Evolutionary conservation across 139 green algal genomes (phyloP).

Genomic region (Chlorella sp.): DNA sequence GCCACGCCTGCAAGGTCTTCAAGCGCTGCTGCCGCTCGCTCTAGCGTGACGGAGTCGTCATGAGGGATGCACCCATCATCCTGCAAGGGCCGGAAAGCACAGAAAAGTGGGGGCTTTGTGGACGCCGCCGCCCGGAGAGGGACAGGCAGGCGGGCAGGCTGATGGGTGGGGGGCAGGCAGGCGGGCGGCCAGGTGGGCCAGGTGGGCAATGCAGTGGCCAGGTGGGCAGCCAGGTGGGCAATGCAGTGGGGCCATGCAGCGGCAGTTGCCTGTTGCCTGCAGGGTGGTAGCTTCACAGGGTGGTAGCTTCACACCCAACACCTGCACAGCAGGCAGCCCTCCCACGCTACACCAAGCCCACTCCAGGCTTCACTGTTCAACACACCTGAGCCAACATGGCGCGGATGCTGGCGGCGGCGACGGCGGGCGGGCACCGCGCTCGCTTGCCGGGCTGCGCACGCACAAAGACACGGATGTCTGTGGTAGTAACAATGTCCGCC

Average conservation of each 20-base stretch:
- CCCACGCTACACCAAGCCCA: neutral
- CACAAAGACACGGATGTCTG: neutral
- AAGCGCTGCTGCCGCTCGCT: neutral
- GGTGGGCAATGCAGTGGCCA: too few species aligned
- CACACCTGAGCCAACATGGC: slow-evolving; percentile 6
- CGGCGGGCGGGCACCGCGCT: neutral
- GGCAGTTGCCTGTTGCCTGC: neutral
- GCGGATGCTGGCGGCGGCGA: slow-evolving; percentile 2
- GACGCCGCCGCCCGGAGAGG: too few species aligned
- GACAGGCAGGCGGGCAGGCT: too few species aligned
- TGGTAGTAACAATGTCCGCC: neutral
- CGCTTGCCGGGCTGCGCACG: neutral
- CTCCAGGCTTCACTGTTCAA: neutral
- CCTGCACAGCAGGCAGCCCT: neutral
- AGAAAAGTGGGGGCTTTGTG: too few species aligned
- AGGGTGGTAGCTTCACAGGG: neutral
- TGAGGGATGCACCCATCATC: neutral
- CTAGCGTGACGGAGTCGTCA: neutral
- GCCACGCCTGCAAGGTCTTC: neutral
- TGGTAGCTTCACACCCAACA: neutral
- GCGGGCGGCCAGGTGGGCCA: neutral
- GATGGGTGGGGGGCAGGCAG: neutral
- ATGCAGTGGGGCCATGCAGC: neutral
- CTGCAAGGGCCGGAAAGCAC: neutral
- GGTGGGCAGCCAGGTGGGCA: too few species aligned